Evolutionary conservation across 2,329 filamentous ascomycete species (phyloP), one percentile per base, ranked within the genome.

Genomic region (Hypoxylon sp.): DNA sequence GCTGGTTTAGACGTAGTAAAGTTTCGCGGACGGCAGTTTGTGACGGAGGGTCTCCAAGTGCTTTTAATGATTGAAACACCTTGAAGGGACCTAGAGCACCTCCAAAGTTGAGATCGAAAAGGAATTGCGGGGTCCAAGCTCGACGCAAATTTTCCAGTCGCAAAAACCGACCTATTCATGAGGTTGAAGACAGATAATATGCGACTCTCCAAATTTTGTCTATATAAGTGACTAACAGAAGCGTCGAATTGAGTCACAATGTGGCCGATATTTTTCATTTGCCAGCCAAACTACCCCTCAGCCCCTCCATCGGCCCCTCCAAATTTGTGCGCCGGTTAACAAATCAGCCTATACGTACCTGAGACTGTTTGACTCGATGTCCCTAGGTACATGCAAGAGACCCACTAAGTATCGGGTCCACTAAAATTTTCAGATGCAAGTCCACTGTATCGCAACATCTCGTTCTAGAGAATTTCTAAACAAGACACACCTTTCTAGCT

Each of bases 371-470:
- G 19, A 22, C 19, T 22, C 3, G 19, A 22, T 22, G 19, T 22
- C 19, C 19, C 19, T 22, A 22, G 5, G 8, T 42, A n/a, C 37
- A 29, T 22, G 58, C 52, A 52, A 51, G 33, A 13, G 37, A 52
- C 17, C 65, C 56, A 58, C 47, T 39, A 29, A 19, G 4, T 24
- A 19, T 17, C 17, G 10, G 67, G 35, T 31, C 68, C 68, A 65
- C 68, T 68, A 68, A 70, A 70, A 65, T 65, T 70, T 70, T 70
- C 65, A 70, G 68, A 59, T 65, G 39, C 52, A 52, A 51, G 22
- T 55, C 39, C 31, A n/a, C 22, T 17, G 10, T 42, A 53, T 58
- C 39, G 55, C 66, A 44, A 29, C 44, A n/a, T 62, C 26, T 14
- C 9, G 35, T 65, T 39, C 39, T 8, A 29, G 22, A 62, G 3